Evolutionary conservation across 805 yeast species (phyloP).

Genomic region (Ogataea corticis): DNA sequence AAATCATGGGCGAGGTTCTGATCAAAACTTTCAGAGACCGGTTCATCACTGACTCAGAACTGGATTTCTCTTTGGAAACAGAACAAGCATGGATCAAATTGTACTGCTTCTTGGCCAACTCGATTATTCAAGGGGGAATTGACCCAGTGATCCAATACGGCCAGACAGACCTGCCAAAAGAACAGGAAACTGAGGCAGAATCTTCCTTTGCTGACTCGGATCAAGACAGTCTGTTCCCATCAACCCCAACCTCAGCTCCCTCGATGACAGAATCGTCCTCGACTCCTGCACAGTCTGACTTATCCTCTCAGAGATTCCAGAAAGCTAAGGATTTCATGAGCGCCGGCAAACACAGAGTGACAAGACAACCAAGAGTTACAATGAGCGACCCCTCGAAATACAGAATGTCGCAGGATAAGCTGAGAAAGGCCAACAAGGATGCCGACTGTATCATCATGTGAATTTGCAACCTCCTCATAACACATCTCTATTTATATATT

Average conservation of each 20-base stretch:
- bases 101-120: conserved; percentile 67
- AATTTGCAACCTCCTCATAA: conserved; percentile 1
- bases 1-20: conserved; percentile 72
- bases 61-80: conserved; percentile 54
- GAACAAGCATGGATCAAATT: conserved; percentile 73
- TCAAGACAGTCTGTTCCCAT: background rate
- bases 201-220: too few species aligned
- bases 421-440: conserved; percentile 6
- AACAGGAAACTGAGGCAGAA: background rate
- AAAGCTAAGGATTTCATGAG: conserved; percentile 12
- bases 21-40: conserved; percentile 68
- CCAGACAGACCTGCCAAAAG: conserved; percentile 1
- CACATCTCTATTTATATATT: background rate
- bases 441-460: conserved; percentile 37
- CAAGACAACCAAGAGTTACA: background rate
- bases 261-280: background rate
- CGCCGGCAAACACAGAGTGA: background rate
- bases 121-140: conserved; percentile 60
- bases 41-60: conserved; percentile 36
- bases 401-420: conserved; percentile 1
- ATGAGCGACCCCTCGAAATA: conserved; percentile 1
- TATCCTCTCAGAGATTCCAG: conserved; percentile 4
- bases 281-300: background rate
- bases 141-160: conserved; percentile 45
- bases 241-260: conserved; percentile 1